Evolutionary conservation across 2,329 filamentous ascomycete genomes (phyloP), one percentile per base, ranked within the genome.

Genomic region (Neoarthrinium moseri): DNA sequence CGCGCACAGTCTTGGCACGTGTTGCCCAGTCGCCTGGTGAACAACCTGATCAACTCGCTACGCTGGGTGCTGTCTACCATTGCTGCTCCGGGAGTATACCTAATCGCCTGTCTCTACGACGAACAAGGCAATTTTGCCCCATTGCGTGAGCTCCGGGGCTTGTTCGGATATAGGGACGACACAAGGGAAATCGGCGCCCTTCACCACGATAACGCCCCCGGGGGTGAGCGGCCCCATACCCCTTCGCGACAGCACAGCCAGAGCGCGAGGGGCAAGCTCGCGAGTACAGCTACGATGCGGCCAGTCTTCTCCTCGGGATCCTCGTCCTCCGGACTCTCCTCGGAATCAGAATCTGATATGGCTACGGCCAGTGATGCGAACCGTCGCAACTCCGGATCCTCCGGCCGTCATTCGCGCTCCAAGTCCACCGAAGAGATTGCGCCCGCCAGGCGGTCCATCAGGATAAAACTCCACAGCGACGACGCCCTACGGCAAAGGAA

Each of bases 381-480:
- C 51, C 56, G 60, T 47, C 54, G 57, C 49, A 48, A 56, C 50
- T 60, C 52, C 47, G 54, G 41, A 43, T 53, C 58, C 37, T 57
- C 57, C 45, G 54, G 58, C 46, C 73, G 78, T 36, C 80, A 88
- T 59, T 74, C 75, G 36, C 78, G 86, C 43, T 85, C 86, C 20
- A 86, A 82, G 61, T 84, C 84, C 21, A 62, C 73, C 23, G 86
- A 90, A 52, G 87, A 91, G 53, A 78, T 78, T 51, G 75, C 78
- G 13, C 84, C 86, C 4, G 73, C 81, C 6, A 81, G 88, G 58
- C 80, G 90, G 46, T 95, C 91, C 2, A 96, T 96, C 53, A 83
- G 91, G 30, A 96, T 97, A 59, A 95, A 94, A 68, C 75, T 96
- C 12, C 84, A 92, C 64, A 89, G 85, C 51, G 58, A 96, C 56